Base-by-base conservation (phyloP, 73 alveolate genomes). In the Symbiodinium natans region DNA sequence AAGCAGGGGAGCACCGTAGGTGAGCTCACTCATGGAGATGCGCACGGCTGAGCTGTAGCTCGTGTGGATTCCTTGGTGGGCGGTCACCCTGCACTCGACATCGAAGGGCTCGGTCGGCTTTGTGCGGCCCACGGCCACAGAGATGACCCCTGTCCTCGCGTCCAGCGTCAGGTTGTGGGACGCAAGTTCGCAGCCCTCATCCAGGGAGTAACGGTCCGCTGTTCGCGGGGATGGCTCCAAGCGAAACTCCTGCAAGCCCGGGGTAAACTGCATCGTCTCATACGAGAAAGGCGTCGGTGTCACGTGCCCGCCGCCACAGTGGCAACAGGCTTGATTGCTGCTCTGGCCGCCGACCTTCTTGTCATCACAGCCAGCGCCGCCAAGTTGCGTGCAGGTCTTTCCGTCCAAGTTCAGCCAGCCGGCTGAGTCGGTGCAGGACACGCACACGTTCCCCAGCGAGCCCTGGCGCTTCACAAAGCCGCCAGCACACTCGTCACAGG, bases 281-380 rank as follows among this genome's bases (percentile, higher is more conserved):
- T 87, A 87, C 34, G 59, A 82, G 33, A 87, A 87, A 33, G 94
- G 94, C 31, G 94, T 56, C 31, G 94, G 94, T 8, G 85, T 87
- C 68, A 87, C 36, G 40, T 87, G 94, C 33, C 94, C 94, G 15
- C 94, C 94, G 6, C 94, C 94, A 41, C 94, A 87, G 19, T 43
- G 56, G 68, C 94, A 87, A 39, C 94, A 87, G 2, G 94, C 94
- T 56, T 87, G 73, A 68, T 87, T 87, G 94, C 94, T 87, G 43
- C 94, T 87, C 82, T 87, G 85, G 17, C 94, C 94, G 29, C 42
- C 10, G 21, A 87, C 94, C 39, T 82, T 82, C 21, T 34, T 10
- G 33, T 54, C 94, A 42, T 86, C 48, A 82, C 93, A 86, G 56
- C 56, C 56, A 43, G 19, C 11, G 6, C 56, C 56, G 6, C 11